Evolutionary conservation across 345 rosid genomes (phyloP).

Genomic region (Eucalyptus lansdowneana): DNA sequence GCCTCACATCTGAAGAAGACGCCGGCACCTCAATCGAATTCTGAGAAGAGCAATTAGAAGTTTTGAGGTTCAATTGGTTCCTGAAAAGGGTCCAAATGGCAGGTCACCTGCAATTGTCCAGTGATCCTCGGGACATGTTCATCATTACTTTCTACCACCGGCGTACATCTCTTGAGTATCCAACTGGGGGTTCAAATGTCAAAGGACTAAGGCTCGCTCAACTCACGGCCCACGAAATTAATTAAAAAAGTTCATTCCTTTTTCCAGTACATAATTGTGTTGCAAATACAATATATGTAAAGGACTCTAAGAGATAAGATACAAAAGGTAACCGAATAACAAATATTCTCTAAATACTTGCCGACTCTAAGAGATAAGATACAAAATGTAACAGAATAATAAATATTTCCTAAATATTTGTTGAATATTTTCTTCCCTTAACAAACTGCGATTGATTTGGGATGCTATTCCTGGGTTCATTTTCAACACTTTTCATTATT

Average conservation of each 20-base stretch:
- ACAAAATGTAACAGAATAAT: no score
- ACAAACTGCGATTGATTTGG: neutral
- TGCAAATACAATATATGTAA: no score
- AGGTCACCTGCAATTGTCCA: neutral
- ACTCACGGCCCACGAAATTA: neutral
- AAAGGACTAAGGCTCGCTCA: neutral
- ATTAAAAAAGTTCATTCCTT: no score
- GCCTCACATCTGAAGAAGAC: neutral
- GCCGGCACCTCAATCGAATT: neutral
- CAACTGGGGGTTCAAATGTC: neutral
- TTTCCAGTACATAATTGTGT: no score
- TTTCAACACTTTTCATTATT: neutral
- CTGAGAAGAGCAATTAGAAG: neutral
- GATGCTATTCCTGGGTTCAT: neutral
- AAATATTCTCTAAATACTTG: no score
- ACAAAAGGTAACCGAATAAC: no score
- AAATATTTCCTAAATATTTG: no score
- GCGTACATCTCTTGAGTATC: neutral
- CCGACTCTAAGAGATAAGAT: no score
- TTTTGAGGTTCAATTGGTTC: neutral
- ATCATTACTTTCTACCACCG: neutral
- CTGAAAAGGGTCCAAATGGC: neutral
- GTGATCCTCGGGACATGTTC: neutral
- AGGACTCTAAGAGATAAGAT: no score
- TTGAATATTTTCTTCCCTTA: no score